These are phyloP conservation scores for Rugosomyces carneus DNA, from an alignment of 1,284 basidiomycete genomes.

Conservation along the genomic window DNA sequence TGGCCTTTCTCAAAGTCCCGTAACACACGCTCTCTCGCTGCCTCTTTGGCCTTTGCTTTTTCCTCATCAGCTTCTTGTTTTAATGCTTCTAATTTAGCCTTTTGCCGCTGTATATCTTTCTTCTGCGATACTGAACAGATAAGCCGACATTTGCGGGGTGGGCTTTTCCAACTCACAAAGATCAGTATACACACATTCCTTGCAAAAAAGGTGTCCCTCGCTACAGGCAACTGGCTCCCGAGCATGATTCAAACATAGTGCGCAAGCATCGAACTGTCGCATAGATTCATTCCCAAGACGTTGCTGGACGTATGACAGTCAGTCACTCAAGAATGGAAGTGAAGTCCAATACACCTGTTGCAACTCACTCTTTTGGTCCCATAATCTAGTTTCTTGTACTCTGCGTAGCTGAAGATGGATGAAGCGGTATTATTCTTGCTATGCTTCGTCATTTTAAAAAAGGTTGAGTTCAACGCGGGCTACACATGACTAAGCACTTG, in stretches of 20 bases:
- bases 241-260: conserved; percentile 77
- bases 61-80: conserved; percentile 75
- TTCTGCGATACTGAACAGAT: conserved; percentile 69
- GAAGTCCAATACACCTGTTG: too few species aligned
- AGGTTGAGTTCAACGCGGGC: neutral
- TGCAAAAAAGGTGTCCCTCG: conserved; percentile 87
- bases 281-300: conserved; percentile 87
- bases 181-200: conserved; percentile 78
- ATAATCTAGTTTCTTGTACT: conserved; percentile 78
- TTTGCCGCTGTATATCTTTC: conserved; percentile 83
- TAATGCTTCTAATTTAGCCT: conserved; percentile 65
- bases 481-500: neutral
- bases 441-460: conserved; percentile 67
- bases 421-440: conserved; percentile 87
- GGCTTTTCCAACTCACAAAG: conserved; percentile 45
- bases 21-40: conserved; percentile 80
- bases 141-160: conserved; percentile 8
- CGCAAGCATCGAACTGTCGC: conserved; percentile 82
- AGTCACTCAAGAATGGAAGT: too few species aligned
- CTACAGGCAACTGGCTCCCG: conserved; percentile 76
- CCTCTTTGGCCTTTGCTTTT: conserved; percentile 53
- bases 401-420: conserved; percentile 81
- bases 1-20: conserved; percentile 83
- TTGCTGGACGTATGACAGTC: conserved; percentile 50
- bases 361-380: conserved; percentile 67